Evolutionary conservation across 495 filamentous ascomycete species (phyloP).

Genomic region (Elasticomyces elasticus): DNA sequence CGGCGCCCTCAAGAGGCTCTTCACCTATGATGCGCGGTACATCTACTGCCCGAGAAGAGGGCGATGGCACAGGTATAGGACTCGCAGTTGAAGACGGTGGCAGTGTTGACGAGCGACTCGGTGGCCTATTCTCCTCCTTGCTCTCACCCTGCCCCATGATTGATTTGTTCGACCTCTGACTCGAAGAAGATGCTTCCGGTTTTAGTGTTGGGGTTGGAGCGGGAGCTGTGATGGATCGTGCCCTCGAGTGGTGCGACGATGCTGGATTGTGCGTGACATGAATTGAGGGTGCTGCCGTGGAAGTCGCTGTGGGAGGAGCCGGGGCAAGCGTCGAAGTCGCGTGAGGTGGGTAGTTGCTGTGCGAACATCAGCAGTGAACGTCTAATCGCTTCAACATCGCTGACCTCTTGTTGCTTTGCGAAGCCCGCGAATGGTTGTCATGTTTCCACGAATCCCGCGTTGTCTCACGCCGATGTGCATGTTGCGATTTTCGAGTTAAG

Average conservation of each 20-base stretch:
- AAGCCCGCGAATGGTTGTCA: background rate
- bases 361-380: too few relatives aligned
- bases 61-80: constrained; percentile 2
- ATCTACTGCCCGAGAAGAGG: constrained; percentile 15
- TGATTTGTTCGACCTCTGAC: constrained; percentile 2
- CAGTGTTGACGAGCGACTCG: constrained; percentile 8
- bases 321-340: constrained; percentile 26
- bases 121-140: constrained; percentile 1
- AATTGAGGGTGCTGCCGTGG: constrained; percentile 24
- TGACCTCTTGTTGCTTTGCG: too few relatives aligned
- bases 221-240: constrained; percentile 16
- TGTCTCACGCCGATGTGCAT: background rate
- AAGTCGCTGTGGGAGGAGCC: constrained; percentile 26
- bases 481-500: background rate
- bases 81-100: background rate
- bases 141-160: constrained; percentile 22
- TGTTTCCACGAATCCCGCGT: background rate
- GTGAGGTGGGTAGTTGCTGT: background rate
- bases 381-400: too few relatives aligned
- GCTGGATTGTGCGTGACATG: constrained; percentile 12
- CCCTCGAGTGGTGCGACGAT: constrained; percentile 10
- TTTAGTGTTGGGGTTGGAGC: constrained; percentile 16
- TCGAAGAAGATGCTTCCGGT: constrained; percentile 7
- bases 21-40: constrained; percentile 11
- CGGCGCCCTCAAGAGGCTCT: constrained; percentile 4